A percentile compares a stretch with the other conserved stretches of the same genome.
Conservation (phyloP, 345 rosid species). For the Euphorbia peplus region DNA sequence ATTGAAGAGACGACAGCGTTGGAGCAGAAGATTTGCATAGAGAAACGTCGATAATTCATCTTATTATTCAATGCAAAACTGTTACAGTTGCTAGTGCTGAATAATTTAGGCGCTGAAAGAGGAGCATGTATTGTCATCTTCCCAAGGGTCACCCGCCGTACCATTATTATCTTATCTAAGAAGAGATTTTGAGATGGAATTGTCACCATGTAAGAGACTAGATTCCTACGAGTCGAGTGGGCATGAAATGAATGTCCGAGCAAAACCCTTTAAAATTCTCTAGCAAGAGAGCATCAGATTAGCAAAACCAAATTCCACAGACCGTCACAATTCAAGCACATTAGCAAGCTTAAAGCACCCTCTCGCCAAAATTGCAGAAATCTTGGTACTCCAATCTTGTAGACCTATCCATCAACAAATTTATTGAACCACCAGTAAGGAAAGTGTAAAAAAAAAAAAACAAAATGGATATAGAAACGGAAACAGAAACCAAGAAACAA, state of each 20-base stretch:
- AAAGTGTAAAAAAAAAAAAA: no score
- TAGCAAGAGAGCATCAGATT: conserved; percentile 8
- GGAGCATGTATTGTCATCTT: background rate
- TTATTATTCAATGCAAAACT: background rate
- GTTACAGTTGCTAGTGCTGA: background rate
- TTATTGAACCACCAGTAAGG: background rate
- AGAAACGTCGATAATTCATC: background rate
- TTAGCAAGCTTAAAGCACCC: conserved; percentile 12
- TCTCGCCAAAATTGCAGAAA: conserved; percentile 1
- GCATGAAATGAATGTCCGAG: no score
- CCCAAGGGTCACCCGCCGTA: background rate
- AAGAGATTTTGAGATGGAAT: background rate
- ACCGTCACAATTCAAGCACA: conserved; percentile 16
- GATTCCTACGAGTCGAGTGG: no score
- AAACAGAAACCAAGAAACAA: no score
- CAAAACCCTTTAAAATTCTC: no score
- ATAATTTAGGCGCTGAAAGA: conserved; percentile 1
- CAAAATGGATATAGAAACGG: no score
- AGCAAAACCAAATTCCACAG: background rate
- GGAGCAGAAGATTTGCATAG: background rate
- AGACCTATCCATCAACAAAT: conserved; percentile 1
- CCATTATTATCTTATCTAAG: background rate
- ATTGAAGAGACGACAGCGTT: background rate
- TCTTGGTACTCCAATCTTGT: conserved; percentile 1
- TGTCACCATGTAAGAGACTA: no score